Evolutionary conservation across 2,329 filamentous ascomycete genomes (phyloP), one percentile per base, ranked within the genome.

Genomic region (Ophiostoma ips): DNA sequence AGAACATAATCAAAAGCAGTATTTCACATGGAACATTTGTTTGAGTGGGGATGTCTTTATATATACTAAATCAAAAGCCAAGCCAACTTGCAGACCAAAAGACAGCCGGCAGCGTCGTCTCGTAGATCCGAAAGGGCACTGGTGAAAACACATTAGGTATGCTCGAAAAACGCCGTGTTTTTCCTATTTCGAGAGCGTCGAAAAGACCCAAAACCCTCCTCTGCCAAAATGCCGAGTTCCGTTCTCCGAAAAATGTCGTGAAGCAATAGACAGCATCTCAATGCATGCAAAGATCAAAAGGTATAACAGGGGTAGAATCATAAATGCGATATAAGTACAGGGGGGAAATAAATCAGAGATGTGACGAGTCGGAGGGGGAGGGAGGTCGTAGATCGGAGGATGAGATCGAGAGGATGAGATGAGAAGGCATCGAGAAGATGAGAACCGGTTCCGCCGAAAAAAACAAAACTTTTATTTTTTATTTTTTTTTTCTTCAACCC

Each of bases 341-440:
- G 45, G 30, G 28, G 24, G 38, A 40, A 21, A 40, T 12, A 51
- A 41, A 51, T 46, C n/a, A n/a, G 44, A 49, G 50, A 49, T 58
- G 52, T 35, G n/a, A n/a, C 19, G 36, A 11, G 33, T 16, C 58
- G 56, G 57, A 59, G 57, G 56, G 52, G 57, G 58, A 56, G 61
- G 28, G 40, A 46, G 28, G 36, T 37, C 24, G 36, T 37, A 19
- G 45, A 31, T 37, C 18, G 35, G 38, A 28, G 13, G 38, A 24
- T n/a, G 12, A n/a, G 21, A 24, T 7, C 11, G 19, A 35, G 33
- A 35, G 12, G 3, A 11, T 7, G 31, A 35, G n/a, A 35, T 6
- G 33, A 34, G 30, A 13, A 21, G 21, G 21, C 19, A 19, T 40
- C 37, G 21, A 40, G 4, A 19, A 40, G n/a, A n/a, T n/a, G n/a